These are phyloP conservation scores for Pichia sp. DNA, from an alignment of 1,139 yeast species.

Conservation along the genomic window DNA sequence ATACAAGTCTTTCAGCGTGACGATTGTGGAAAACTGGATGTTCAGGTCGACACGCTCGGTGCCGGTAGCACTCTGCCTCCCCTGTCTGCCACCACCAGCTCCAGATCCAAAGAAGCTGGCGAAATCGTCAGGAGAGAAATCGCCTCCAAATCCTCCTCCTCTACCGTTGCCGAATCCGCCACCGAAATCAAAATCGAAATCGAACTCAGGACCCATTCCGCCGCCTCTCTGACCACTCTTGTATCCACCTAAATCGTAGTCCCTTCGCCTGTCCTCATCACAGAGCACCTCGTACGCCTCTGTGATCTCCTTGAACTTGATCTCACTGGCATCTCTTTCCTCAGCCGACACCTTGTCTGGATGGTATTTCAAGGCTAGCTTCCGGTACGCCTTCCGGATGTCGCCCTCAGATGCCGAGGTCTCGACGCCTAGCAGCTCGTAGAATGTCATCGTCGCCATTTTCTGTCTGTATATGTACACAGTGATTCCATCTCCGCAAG, in stretches of 20 bases:
- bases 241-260: slow-evolving; percentile 63
- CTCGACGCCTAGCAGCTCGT: slow-evolving; percentile 78
- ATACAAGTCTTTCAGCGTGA: slow-evolving; percentile 71
- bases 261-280: slow-evolving; percentile 79
- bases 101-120: slow-evolving; percentile 56
- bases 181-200: slow-evolving; percentile 17
- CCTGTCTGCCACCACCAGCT: slow-evolving; percentile 22
- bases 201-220: slow-evolving; percentile 10
- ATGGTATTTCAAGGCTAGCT: slow-evolving; percentile 85
- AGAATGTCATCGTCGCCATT: slow-evolving; percentile 35
- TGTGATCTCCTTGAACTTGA: slow-evolving; percentile 88
- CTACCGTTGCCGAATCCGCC: slow-evolving; percentile 4
- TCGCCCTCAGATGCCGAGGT: slow-evolving; percentile 72
- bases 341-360: slow-evolving; percentile 80
- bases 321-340: slow-evolving; percentile 71
- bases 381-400: slow-evolving; percentile 91
- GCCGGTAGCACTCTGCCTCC: background rate
- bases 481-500: background rate
- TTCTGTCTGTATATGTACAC: background rate
- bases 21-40: slow-evolving; percentile 58
- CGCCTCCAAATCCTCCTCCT: slow-evolving; percentile 22
- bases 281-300: slow-evolving; percentile 86
- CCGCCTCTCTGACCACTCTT: slow-evolving; percentile 10
- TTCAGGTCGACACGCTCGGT: slow-evolving; percentile 35
- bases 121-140: slow-evolving; percentile 62